These are phyloP conservation scores for Citrus mangshanensis DNA, from an alignment of 345 rosid genomes.

Conservation along the genomic window DNA sequence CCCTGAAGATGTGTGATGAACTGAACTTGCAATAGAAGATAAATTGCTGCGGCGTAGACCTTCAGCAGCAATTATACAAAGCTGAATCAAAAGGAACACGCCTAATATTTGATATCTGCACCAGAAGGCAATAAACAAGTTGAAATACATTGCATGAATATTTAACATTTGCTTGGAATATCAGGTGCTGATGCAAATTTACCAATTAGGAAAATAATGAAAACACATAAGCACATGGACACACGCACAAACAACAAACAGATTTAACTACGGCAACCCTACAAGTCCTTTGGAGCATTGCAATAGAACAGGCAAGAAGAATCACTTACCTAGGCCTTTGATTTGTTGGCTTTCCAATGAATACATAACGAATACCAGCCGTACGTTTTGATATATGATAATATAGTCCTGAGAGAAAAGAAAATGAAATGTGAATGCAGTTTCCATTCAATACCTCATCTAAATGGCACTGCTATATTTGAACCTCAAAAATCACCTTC, in stretches of 20 bases:
- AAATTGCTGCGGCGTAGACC: conserved; percentile 77
- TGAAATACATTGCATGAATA: neutral
- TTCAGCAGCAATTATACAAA: conserved; percentile 89
- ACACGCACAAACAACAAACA: neutral
- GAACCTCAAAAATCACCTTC: conserved; percentile 67
- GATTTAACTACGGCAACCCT: neutral
- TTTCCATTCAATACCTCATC: neutral
- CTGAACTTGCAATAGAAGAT: conserved; percentile 78
- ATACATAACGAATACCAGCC: conserved; percentile 77
- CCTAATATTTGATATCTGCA: conserved; percentile 91
- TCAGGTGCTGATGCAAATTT: neutral
- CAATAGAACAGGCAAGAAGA: conserved; percentile 3
- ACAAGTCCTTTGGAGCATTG: neutral
- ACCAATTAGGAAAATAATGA: neutral
- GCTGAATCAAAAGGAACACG: conserved; percentile 83
- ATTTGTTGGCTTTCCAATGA: conserved; percentile 87
- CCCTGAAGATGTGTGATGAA: conserved; percentile 64
- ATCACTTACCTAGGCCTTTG: conserved; percentile 80
- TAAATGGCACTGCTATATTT: neutral
- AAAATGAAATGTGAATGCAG: conserved; percentile 2
- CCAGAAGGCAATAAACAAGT: conserved; percentile 24
- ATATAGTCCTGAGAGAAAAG: conserved; percentile 55
- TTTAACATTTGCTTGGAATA: neutral
- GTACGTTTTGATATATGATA: conserved; percentile 93
- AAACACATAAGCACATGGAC: neutral